Percentiles rank a stretch among this genome's conserved stretches.
Conservation (phyloP, 2,329 filamentous ascomycete genomes). For the Ceratocystis lukuohia region DNA sequence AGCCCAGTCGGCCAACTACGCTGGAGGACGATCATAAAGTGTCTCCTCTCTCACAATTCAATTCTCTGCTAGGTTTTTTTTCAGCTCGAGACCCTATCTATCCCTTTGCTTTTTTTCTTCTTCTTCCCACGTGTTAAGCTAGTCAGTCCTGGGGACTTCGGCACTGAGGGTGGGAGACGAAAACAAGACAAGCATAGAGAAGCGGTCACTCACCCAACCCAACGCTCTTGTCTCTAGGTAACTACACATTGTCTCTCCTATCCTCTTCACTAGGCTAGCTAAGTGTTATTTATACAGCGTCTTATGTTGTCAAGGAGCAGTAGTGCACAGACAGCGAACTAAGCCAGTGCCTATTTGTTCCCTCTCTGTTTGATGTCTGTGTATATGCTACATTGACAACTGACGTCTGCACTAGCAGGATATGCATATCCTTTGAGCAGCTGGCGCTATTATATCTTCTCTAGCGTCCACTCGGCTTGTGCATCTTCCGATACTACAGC, state of each 20-base stretch:
- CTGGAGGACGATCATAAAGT: neutral
- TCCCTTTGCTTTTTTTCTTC: neutral
- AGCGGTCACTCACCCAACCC: neutral
- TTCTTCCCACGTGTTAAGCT: constrained; percentile 2
- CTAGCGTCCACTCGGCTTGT: neutral
- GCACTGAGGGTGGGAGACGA: neutral
- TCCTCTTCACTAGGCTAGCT: too few relatives aligned
- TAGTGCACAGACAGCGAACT: neutral
- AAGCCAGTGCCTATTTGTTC: neutral
- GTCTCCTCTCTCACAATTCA: neutral
- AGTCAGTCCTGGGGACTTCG: neutral
- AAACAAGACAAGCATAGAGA: neutral
- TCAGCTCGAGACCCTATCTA: neutral
- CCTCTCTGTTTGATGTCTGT: neutral
- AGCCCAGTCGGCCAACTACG: neutral
- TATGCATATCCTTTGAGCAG: neutral
- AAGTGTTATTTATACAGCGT: too few relatives aligned
- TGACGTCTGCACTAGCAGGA: neutral
- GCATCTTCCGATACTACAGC: neutral
- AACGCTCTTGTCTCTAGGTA: neutral
- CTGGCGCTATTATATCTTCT: neutral
- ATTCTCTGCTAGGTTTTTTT: neutral
- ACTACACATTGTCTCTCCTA: neutral
- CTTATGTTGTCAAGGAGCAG: neutral
- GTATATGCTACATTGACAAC: neutral